Percentiles rank a stretch among this genome's conserved stretches.
Conservation (phyloP, 257 asterid genomes). For the Cordia subcordata region DNA sequence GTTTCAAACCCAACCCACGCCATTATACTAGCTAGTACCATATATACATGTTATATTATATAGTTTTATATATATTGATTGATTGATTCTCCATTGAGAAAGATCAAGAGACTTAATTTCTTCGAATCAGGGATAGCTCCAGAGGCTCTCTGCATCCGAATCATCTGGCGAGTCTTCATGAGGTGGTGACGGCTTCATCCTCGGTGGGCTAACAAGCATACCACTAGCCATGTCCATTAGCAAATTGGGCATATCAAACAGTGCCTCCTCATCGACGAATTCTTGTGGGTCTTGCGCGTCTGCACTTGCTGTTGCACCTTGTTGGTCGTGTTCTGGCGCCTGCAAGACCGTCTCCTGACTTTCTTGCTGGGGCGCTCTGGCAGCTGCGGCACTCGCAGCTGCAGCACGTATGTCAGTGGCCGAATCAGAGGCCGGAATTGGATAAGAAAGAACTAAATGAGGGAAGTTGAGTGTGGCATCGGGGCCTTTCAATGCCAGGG, state of each 20-base stretch:
- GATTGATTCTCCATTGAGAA: no score
- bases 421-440: constrained; percentile 35
- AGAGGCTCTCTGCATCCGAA: not conserved
- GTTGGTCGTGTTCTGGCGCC: no score
- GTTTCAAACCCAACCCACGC: no score
- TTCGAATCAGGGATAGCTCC: not conserved
- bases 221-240: constrained; percentile 61
- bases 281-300: constrained; percentile 4
- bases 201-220: constrained; percentile 59
- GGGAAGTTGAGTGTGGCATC: constrained; percentile 14
- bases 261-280: constrained; percentile 47
- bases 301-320: no score
- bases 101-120: no score
- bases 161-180: not conserved
- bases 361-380: constrained; percentile 7
- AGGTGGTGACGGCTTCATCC: constrained; percentile 21
- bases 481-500: constrained; percentile 47
- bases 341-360: no score
- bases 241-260: constrained; percentile 49
- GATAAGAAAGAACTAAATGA: constrained; percentile 11
- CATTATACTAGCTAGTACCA: no score
- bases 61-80: no score
- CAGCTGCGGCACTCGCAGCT: constrained; percentile 34
- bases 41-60: no score
- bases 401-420: constrained; percentile 35